Evolutionary conservation across 306 rosid genomes (phyloP), one percentile per base, ranked within the genome.

Genomic region (Gleditsia sinensis): DNA sequence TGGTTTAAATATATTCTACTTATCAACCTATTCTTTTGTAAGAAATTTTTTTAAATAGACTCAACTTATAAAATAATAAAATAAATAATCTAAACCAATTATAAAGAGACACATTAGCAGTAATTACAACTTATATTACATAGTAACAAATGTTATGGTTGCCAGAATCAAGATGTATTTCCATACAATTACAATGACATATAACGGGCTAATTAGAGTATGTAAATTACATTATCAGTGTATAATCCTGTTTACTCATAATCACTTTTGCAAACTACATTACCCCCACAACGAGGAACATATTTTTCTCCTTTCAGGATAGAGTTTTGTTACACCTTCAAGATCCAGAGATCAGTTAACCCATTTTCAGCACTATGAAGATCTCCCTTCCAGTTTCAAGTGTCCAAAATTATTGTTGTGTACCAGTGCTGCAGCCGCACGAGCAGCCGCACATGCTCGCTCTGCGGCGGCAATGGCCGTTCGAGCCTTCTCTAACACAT

Each of bases 401-500:
- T 83, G 78, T 76, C 85, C 88, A 67, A 82, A 77, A 43, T 84
- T 70, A 60, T 65, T 77, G 59, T 63, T 77, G 63, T 85, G 81
- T 4, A 67, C 96, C 61, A 94, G 86, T 27, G 83, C 87, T 0
- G 97, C 91, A 21, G 99, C 99, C 16, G 87, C 88, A 3, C 88
- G 93, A 63, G 97, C 99, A 68, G 89, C 87, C 7, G 93, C 89
- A n/a, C 96, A 34, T 56, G 97, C 99, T 5, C 88, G 95, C 72
- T 94, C 89, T 2, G 99, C 99, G 40, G 86, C 84, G 39, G 97
- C 93, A 74, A 94, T 90, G 75, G 99, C 97, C 19, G 85, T 90
- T 56, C 85, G 89, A 45, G 99, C 99, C 87, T 84, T 92, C 76
- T 87, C 92, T 49, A 94, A 67, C 74, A 88, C 78, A 71, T 90